A percentile compares a stretch with the other conserved stretches of the same genome.
These are phyloP conservation scores for Leptographium lundbergii DNA, from an alignment of 2,329 filamentous ascomycete genomes.

Conservation along the genomic window DNA sequence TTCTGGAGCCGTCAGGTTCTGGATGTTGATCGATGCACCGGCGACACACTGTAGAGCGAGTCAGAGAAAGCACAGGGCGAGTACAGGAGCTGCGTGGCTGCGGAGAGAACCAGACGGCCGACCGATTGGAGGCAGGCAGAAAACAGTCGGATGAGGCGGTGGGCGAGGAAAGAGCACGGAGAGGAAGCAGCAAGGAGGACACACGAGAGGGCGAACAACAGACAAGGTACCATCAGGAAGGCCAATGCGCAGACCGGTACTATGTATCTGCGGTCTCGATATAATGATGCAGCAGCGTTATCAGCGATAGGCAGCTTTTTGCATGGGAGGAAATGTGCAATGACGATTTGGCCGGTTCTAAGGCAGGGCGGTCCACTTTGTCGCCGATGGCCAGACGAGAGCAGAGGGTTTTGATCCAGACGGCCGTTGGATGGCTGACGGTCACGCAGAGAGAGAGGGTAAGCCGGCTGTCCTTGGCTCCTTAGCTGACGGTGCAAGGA, in stretches of 20 bases:
- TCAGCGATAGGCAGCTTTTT: neutral
- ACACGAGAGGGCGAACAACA: neutral
- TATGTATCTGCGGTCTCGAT: neutral
- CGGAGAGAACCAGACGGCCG: neutral
- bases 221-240: neutral
- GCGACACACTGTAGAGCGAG: neutral
- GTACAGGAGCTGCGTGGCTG: neutral
- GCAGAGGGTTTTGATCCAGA: neutral
- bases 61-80: neutral
- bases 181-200: neutral
- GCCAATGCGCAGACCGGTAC: neutral
- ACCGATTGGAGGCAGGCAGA: neutral
- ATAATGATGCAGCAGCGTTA: neutral
- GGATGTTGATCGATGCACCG: conserved; percentile 1
- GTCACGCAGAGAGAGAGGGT: neutral
- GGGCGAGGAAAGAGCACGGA: neutral
- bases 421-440: neutral
- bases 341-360: neutral
- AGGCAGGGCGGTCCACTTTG: neutral
- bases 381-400: neutral
- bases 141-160: neutral
- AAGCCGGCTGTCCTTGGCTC: neutral
- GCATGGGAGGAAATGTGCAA: neutral
- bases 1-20: neutral
- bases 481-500: neutral